Percentiles rank a stretch among this genome's conserved stretches.
Conservation (phyloP, 2,329 filamentous ascomycete species). For the Penicillium expansum region DNA sequence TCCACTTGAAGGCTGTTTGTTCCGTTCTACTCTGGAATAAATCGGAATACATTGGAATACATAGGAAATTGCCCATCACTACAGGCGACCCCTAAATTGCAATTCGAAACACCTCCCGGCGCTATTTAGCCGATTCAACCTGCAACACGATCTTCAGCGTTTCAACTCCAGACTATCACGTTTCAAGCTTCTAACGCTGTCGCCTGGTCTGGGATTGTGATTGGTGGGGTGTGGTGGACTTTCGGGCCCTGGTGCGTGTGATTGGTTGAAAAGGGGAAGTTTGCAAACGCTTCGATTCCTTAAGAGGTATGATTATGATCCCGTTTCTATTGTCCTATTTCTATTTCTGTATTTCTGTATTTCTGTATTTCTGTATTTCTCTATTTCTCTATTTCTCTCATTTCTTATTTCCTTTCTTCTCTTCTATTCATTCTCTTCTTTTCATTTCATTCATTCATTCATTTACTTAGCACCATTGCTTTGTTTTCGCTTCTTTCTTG, state of each 20-base stretch:
- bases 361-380: neutral
- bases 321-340: neutral
- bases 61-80: neutral
- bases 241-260: conserved; percentile 8
- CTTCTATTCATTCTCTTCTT: neutral
- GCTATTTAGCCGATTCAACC: conserved; percentile 1
- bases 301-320: neutral
- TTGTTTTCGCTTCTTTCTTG: conserved; percentile 13
- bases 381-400: neutral
- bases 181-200: conserved; percentile 20
- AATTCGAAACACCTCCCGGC: neutral
- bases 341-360: neutral
- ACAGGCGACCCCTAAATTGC: neutral
- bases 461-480: neutral
- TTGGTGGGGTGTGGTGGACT: conserved; percentile 20
- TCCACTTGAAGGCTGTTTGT: neutral
- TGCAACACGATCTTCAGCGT: conserved; percentile 22
- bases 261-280: conserved; percentile 14
- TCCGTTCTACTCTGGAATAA: neutral
- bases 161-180: conserved; percentile 19
- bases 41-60: no score
- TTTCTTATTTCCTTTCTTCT: conserved; percentile 1
- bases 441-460: conserved; percentile 8
- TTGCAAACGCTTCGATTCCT: neutral
- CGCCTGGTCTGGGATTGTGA: conserved; percentile 9